Evolutionary conservation across 805 yeast genomes (phyloP).

Genomic region (Ogataea methanolica): DNA sequence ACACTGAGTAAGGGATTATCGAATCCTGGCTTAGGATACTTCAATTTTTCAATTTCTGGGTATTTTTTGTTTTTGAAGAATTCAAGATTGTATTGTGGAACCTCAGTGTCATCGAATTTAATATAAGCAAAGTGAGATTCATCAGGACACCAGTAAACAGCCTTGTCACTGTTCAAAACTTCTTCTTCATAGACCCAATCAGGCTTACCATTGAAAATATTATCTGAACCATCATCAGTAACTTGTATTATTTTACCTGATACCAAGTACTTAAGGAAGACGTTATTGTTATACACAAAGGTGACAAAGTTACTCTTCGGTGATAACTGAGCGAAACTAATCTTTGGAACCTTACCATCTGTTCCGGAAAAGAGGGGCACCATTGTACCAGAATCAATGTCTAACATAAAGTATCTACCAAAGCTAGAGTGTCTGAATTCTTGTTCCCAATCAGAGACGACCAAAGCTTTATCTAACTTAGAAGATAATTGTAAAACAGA

Average conservation of each 20-base stretch:
- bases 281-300: slow-evolving; percentile 51
- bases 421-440: slow-evolving; percentile 70
- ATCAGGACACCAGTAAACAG: slow-evolving; percentile 73
- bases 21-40: slow-evolving; percentile 74
- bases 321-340: slow-evolving; percentile 60
- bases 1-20: slow-evolving; percentile 52
- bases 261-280: slow-evolving; percentile 42
- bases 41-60: slow-evolving; percentile 42
- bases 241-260: slow-evolving; percentile 28
- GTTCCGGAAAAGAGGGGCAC: slow-evolving; percentile 19
- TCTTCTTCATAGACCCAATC: slow-evolving; percentile 90
- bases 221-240: slow-evolving; percentile 47
- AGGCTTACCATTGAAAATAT: slow-evolving; percentile 62
- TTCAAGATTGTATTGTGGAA: slow-evolving; percentile 48
- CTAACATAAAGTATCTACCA: slow-evolving; percentile 59
- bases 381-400: slow-evolving; percentile 32
- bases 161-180: slow-evolving; percentile 51
- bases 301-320: slow-evolving; percentile 54
- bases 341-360: slow-evolving; percentile 25
- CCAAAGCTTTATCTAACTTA: slow-evolving; percentile 44
- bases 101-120: slow-evolving; percentile 55
- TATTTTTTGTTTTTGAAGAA: slow-evolving; percentile 43
- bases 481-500: slow-evolving; percentile 41
- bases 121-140: slow-evolving; percentile 53
- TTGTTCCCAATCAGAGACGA: slow-evolving; percentile 43